These are phyloP conservation scores for Chytriomyces sp. DNA, from an alignment of 192 early-diverging fungal genomes.

Conservation along the genomic window DNA sequence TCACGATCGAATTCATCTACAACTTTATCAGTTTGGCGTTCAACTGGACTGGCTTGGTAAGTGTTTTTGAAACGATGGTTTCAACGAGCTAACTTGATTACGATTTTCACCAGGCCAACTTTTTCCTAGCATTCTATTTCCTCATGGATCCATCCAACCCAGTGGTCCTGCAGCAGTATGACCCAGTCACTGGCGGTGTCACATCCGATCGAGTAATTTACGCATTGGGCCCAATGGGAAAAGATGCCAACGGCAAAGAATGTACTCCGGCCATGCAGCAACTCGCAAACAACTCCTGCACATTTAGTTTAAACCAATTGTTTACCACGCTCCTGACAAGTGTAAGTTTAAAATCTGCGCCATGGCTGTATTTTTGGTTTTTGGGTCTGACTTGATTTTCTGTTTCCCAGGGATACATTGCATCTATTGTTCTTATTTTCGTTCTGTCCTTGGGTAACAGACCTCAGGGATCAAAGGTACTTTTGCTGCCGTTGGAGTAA, in stretches of 20 bases:
- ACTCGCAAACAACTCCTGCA: constrained; percentile 35
- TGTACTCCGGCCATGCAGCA: neutral
- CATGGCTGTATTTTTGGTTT: neutral
- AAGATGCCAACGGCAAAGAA: neutral
- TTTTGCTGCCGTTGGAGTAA: neutral
- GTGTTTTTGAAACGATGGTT: constrained; percentile 19
- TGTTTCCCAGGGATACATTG: constrained; percentile 35
- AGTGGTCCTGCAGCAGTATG: constrained; percentile 31
- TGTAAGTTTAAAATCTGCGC: constrained; percentile 25
- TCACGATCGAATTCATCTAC: constrained; percentile 68
- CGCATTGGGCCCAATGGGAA: constrained; percentile 30
- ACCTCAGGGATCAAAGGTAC: constrained; percentile 47
- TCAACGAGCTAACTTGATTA: neutral
- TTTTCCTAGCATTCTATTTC: constrained; percentile 66
- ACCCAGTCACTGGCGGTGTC: constrained; percentile 3
- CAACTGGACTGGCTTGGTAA: constrained; percentile 43
- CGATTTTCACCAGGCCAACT: constrained; percentile 41
- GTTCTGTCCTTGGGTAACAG: constrained; percentile 56
- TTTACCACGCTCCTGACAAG: constrained; percentile 50
- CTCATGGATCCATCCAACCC: constrained; percentile 33
- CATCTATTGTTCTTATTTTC: constrained; percentile 46
- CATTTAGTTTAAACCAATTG: constrained; percentile 48
- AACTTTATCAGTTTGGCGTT: constrained; percentile 69
- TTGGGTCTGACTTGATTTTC: too few relatives aligned
- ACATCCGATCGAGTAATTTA: constrained; percentile 1